Evolutionary conservation across 1,284 basidiomycete genomes (phyloP), one percentile per base, ranked within the genome.

Genomic region (Apiotrichum gracile): DNA sequence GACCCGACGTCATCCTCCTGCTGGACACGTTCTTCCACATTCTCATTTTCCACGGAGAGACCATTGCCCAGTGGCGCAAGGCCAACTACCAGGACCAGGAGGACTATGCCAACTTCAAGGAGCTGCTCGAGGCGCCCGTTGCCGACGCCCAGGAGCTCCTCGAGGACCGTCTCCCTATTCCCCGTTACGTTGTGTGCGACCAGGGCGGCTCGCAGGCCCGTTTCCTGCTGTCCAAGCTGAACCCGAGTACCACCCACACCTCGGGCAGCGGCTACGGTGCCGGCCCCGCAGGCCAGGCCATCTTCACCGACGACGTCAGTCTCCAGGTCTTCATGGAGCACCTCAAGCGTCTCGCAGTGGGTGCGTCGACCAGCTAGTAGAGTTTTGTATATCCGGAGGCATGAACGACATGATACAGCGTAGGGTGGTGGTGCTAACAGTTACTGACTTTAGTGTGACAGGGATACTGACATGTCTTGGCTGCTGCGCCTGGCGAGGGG

Each of bases 1-100:
- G 94, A 73, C 88, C 89, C 44, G 94, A 99, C 68, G 91, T 93
- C 61, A 88, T 98, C 64, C 83, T 99, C 34, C 82, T 99, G n/a
- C 85, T 99, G 59, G 96, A 99, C 72, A 98, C 96, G 4, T 99
- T 97, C 83, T 98, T 99, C 90, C 96, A 99, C 74, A 97, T 98
- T 64, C 86, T 98, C 67, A 98, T 98, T 76, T 98, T 97, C 87
- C 93, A 98, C 72, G 96, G 96, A 27, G 91, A 94, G 76, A 92
- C 92, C 17, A 83, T 98, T 50, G 92, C 94, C 0, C 88, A 93
- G 74, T 99, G 96, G 96, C 83, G 94, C 53, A 97, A 98, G 77
- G 91, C 91, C n/a, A 92, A 93, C 8, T 99, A 98, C 72, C 96
- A 98, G 71, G 93, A 99, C 10, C 93, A 97, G 76, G 94, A 97